These are phyloP conservation scores for Stevia rebaudiana DNA, from an alignment of 140 eudicot genomes.

Conservation along the genomic window DNA sequence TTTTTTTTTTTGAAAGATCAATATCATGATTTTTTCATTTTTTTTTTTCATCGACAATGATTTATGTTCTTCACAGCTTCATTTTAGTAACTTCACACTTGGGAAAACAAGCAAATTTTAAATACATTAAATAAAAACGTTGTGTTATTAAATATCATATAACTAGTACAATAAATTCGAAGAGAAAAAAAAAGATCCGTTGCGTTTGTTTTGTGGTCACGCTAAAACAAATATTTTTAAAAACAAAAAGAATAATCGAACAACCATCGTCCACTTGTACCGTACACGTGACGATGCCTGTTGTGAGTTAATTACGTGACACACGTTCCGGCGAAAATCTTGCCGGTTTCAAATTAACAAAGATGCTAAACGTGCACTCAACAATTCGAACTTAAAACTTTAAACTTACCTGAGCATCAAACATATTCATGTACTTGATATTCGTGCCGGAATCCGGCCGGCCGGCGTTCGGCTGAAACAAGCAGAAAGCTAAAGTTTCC, in stretches of 20 bases:
- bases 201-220: neutral
- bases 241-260: neutral
- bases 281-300: neutral
- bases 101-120: neutral
- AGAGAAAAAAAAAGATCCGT: neutral
- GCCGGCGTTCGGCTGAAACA: conserved; percentile 76
- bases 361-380: conserved; percentile 20
- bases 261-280: conserved; percentile 10
- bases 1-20: no score
- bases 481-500: conserved; percentile 64
- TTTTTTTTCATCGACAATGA: no score
- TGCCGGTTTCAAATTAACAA: neutral
- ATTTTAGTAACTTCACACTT: neutral
- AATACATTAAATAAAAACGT: neutral
- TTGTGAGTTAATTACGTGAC: conserved; percentile 11
- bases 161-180: neutral
- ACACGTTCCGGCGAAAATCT: neutral
- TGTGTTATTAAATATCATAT: no score
- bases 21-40: no score
- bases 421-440: conserved; percentile 74
- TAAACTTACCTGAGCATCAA: conserved; percentile 73
- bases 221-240: neutral
- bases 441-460: conserved; percentile 65
- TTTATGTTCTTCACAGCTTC: neutral
- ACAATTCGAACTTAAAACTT: neutral